phyloP scores from a whole-genome alignment of 1,139 yeast genomes.

The Lipomyces yarrowii region DNA sequence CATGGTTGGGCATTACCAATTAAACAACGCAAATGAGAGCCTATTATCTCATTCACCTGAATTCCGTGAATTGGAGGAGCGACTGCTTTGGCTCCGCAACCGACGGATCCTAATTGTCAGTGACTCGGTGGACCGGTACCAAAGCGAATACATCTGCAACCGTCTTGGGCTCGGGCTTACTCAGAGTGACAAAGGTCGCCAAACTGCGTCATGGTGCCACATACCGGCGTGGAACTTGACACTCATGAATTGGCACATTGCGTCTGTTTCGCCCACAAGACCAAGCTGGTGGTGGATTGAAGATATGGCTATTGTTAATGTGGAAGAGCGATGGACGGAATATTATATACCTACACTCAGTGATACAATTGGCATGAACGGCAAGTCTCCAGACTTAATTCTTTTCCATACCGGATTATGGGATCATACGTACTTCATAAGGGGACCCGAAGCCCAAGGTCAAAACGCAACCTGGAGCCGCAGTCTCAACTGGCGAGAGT shows the following conservation, averaged over 20 bases:
- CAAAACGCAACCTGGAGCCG: background rate
- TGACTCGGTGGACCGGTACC: constrained; percentile 12
- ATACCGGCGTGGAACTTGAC: constrained; percentile 4
- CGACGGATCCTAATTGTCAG: constrained; percentile 2
- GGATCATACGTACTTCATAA: constrained; percentile 4
- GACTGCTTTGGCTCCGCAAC: constrained; percentile 10
- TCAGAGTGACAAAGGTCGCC: background rate
- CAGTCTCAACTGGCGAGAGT: constrained; percentile 2
- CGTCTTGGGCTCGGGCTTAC: background rate
- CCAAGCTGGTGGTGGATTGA: constrained; percentile 15
- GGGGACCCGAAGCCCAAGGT: background rate
- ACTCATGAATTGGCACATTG: constrained; percentile 11
- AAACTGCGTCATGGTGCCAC: constrained; percentile 9
- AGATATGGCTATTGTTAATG: constrained; percentile 2
- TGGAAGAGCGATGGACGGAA: constrained; percentile 13
- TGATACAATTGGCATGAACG: constrained; percentile 6
- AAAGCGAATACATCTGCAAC: background rate
- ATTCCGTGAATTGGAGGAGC: background rate
- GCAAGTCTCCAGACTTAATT: constrained; percentile 9
- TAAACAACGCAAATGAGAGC: background rate
- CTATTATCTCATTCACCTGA: too few relatives aligned
- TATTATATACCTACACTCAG: background rate
- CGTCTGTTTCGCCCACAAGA: constrained; percentile 5
- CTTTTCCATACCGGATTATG: constrained; percentile 10
- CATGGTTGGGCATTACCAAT: background rate